Percentiles rank a stretch among this genome's conserved stretches.
Conservation (phyloP, 2,329 filamentous ascomycete genomes). For the Botryosphaeria dothidea region DNA sequence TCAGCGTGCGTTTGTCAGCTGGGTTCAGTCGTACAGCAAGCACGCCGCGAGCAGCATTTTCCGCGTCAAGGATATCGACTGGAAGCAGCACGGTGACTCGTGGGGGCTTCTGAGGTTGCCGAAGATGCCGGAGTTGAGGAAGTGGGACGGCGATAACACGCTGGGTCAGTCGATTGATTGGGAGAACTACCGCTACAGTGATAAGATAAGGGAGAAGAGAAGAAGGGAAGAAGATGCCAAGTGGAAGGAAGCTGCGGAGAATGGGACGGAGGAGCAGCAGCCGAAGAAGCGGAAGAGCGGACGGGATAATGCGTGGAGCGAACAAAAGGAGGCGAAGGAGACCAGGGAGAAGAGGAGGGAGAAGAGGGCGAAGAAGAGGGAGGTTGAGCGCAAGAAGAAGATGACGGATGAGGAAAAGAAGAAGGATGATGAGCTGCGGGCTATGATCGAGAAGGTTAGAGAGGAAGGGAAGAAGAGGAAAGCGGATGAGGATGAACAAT, state of each 20-base stretch:
- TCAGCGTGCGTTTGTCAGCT: conserved; percentile 89
- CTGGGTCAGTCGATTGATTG: conserved; percentile 44
- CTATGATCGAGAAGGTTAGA: conserved; percentile 29
- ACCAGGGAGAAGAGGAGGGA: conserved; percentile 34
- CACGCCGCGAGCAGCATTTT: conserved; percentile 93
- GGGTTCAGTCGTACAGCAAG: conserved; percentile 87
- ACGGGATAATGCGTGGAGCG: conserved; percentile 36
- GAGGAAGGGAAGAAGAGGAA: conserved; percentile 25
- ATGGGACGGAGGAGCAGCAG: background rate
- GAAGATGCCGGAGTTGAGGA: conserved; percentile 81
- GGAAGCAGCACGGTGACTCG: conserved; percentile 74
- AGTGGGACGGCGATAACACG: conserved; percentile 46
- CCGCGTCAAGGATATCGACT: conserved; percentile 76
- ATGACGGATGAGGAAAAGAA: conserved; percentile 36
- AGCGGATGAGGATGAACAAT: conserved; percentile 28
- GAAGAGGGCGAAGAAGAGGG: conserved; percentile 31
- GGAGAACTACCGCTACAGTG: conserved; percentile 45
- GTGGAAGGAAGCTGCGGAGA: conserved; percentile 25
- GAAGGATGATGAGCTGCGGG: conserved; percentile 26
- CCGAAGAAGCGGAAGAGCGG: conserved; percentile 25
- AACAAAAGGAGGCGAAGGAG: conserved; percentile 37
- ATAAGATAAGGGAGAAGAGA: conserved; percentile 46
- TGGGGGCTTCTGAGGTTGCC: conserved; percentile 88
- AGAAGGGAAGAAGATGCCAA: conserved; percentile 38
- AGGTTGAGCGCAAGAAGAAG: conserved; percentile 27